A percentile compares a stretch with the other conserved stretches of the same genome.
Conservation (phyloP, 2,329 filamentous ascomycete species). For the Passalora sequoiae region DNA sequence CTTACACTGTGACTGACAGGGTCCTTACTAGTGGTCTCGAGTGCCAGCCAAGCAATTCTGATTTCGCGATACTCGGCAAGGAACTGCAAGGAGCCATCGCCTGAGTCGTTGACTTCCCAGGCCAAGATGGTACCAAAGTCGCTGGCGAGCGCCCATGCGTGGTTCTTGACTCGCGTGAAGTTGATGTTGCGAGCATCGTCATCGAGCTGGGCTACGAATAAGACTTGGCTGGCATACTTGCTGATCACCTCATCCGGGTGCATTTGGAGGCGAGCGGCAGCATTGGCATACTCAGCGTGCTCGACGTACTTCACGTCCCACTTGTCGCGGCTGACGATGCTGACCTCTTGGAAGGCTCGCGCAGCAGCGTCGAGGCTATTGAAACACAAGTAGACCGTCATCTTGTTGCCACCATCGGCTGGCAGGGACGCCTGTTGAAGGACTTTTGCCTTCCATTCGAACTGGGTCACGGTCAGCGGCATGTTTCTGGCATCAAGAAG, state of each 20-base stretch:
- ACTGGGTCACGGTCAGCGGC: conserved; percentile 22
- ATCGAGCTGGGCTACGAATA: conserved; percentile 18
- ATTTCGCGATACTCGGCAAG: conserved; percentile 29
- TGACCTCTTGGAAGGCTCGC: background rate
- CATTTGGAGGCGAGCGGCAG: too few species aligned
- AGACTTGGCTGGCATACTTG: conserved; percentile 28
- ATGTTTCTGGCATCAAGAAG: too few species aligned
- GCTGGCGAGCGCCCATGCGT: conserved; percentile 17
- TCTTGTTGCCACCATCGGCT: conserved; percentile 1
- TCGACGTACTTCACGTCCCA: conserved; percentile 13
- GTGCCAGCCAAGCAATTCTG: conserved; percentile 18
- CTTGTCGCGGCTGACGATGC: background rate
- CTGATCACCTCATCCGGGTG: background rate
- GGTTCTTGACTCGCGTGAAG: conserved; percentile 5
- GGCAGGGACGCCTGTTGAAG: conserved; percentile 10
- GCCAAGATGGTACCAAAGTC: conserved; percentile 23
- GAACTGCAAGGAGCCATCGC: conserved; percentile 17
- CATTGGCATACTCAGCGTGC: conserved; percentile 20
- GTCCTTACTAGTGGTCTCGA: conserved; percentile 8
- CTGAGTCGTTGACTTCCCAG: conserved; percentile 24
- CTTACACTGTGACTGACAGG: conserved; percentile 17
- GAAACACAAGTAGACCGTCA: conserved; percentile 31
- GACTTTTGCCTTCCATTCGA: conserved; percentile 15
- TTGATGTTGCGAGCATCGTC: conserved; percentile 17
- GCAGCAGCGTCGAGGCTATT: conserved; percentile 37